Base-by-base conservation (phyloP, 208 protist genomes). In the Leishmania gerbilli region DNA sequence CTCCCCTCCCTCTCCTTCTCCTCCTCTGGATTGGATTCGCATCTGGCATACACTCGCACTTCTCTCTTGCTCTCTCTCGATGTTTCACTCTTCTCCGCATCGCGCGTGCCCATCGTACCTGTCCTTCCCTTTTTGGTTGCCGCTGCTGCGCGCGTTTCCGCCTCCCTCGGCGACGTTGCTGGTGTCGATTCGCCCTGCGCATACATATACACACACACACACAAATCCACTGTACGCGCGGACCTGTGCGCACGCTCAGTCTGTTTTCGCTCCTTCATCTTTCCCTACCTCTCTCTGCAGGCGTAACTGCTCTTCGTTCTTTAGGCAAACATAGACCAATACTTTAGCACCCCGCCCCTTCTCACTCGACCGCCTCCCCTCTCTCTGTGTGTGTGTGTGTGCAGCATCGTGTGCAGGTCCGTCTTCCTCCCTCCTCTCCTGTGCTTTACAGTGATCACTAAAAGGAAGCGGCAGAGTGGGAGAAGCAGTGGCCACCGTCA, bases 51-150 rank as follows among this genome's bases (percentile, higher is more conserved):
- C 42, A 42, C 17, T 49, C 21, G 8, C 13, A 31, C 40, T 49
- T 40, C 56, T 19, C 71, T 34, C 51, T 76, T 15, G 37, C 47
- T 31, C 69, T 83, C 27, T 31, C 49, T 84, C 42, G 27, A 13
- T 79, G 5, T 17, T 55, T 69, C 53, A 74, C 31, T 65, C 79
- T 77, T 56, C 56, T 71, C 45, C 42, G 75, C 49, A 11, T 69
- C 51, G 74, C 65, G 37, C 24, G 53, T 79, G 34, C 17, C 34
- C 68, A 27, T 76, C 51, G n/a, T 17, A 1, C 15, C 27, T 42
- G 51, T 15, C 5, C 27, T 53, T 15, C 68, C 40, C 0, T 53
- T 74, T 74, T 21, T 21, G 51, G 51, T 55, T 55, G 51, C 19
- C 15, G 51, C 51, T 37, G 17, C 68, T 6, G 42, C 68, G 24